Base-by-base conservation (phyloP, 352 stramenopile species). In the Phytophthora fragariae region DNA sequence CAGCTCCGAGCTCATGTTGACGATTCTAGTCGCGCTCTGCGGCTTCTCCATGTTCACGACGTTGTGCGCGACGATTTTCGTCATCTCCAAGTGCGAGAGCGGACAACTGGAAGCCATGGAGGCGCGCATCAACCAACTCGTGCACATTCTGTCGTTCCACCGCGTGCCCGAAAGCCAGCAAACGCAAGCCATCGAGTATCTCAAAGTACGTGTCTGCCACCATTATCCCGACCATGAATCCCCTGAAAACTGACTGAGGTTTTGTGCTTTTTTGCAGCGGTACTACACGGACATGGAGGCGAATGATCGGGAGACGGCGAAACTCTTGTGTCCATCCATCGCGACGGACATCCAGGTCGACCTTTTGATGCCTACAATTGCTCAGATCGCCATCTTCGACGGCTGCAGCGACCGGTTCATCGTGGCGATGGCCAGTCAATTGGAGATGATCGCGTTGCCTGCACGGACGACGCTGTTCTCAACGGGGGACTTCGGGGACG, bases 31-130 rank as follows among this genome's bases (percentile, higher is more conserved):
- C 15, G 87, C 84, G 7, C 61, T 86, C 5, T 83, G 85, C 33
- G 88, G 88, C 0, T 94, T 94, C 54, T 83, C 84, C 12, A 70
- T 93, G 57, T 94, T 94, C 55, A 90, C 85, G 11, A 77, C 74
- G 1, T 69, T 93, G 39, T 89, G 80, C 17, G 84, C 84, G 2
- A 94, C 86, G 27, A 85, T 94, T 24, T 94, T 94, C 59, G 87
- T 92, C 54, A 84, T 93, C 44, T 94, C 88, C 37, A 92, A 92
- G 63, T 92, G 88, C 49, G 77, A 92, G 73, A 90, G 85, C 19
- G 84, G 87, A 0, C 79, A 85, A 12, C 75, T 72, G 0, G 88
- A 94, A 60, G 73, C 81, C 0, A 79, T 84, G 3, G 84, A 92
- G 29, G 85, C 85, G 4, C 72, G 81, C 6, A 90, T 92, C 50